Percentiles rank a stretch among this genome's conserved stretches.
phyloP scores from a whole-genome alignment of 495 filamentous ascomycete genomes.

The Penicillium lagena region DNA sequence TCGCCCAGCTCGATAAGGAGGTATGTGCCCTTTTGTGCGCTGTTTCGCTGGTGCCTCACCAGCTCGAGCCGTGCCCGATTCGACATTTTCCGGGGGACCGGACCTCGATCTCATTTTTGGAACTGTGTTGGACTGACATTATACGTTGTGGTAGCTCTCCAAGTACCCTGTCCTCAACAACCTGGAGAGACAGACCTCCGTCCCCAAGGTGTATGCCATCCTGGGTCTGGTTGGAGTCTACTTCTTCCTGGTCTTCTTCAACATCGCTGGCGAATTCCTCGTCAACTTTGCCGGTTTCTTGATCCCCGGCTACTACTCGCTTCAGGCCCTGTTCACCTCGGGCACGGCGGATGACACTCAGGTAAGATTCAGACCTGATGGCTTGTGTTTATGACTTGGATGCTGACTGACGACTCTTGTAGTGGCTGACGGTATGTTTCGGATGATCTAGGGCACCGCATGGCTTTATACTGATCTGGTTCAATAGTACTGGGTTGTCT shows the following conservation, averaged over 20 bases:
- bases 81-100: not conserved
- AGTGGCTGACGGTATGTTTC: slow-evolving; percentile 64
- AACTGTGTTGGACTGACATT: slow-evolving; percentile 15
- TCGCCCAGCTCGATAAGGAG: slow-evolving; percentile 96
- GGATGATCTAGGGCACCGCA: not conserved
- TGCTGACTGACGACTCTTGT: slow-evolving; percentile 9
- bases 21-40: slow-evolving; percentile 50
- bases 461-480: slow-evolving; percentile 9
- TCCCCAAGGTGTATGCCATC: slow-evolving; percentile 94
- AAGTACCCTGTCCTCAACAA: slow-evolving; percentile 94
- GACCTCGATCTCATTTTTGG: not conserved
- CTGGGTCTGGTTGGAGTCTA: slow-evolving; percentile 80
- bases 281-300: slow-evolving; percentile 95
- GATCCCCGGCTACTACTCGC: slow-evolving; percentile 91
- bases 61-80: slow-evolving; percentile 9
- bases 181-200: slow-evolving; percentile 89
- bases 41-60: slow-evolving; percentile 16
- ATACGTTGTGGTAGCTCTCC: slow-evolving; percentile 61
- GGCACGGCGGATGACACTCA: slow-evolving; percentile 87
- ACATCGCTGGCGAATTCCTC: slow-evolving; percentile 93
- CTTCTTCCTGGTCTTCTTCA: slow-evolving; percentile 98
- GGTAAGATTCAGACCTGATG: slow-evolving; percentile 37
- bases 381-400: not conserved
- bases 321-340: slow-evolving; percentile 79
- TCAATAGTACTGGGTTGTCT: slow-evolving; percentile 92